Base-by-base conservation (phyloP, 352 stramenopile species). In the Phytophthora tentaculata region DNA sequence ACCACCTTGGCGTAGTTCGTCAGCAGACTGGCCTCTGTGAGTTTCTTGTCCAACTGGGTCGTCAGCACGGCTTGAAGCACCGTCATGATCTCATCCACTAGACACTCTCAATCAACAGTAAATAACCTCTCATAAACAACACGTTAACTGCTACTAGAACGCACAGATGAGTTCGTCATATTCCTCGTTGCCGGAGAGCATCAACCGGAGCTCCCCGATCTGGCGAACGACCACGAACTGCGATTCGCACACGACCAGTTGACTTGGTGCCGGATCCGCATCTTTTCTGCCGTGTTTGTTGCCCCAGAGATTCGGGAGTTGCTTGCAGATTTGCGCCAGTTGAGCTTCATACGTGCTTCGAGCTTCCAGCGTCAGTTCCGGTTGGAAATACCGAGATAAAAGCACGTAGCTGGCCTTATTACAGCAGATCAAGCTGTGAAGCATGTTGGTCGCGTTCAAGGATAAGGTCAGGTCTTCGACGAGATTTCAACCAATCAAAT, bases 81-180 rank as follows among this genome's bases (percentile, higher is more conserved):
- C 17, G 43, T 59, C 64, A 90, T 77, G 47, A 89, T 76, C 59
- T 93, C 83, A 22, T 81, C 64, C 71, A 90, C 84, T 92, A 41
- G 26, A 20, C 53, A 54, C 4, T 19, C 32, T 24, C 17, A 48
- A 39, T 54, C 8, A 55, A 55, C 24, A 49, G 10, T 63, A 13
- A 63, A 26, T 19, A 58, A 44, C n/a, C 35, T 4, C 1, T 43
- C 35, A 43, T 43, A 43, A 39, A 39, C 5, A 8, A n/a, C n/a
- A n/a, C n/a, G n/a, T 1, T 20, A 20, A 35, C 5, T 53, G n/a
- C 41, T 20, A 41, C 4, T 28, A 69, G 19, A 39, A 82, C 81
- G 56, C 74, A 92, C 84, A 77, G 16, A 90, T 80, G 39, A 92
- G 80, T 37, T 92, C 84, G 51, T 92, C 84, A 60, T 92, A 91